Evolutionary conservation across 805 yeast genomes (phyloP).

Genomic region (Dipodascus albidus): DNA sequence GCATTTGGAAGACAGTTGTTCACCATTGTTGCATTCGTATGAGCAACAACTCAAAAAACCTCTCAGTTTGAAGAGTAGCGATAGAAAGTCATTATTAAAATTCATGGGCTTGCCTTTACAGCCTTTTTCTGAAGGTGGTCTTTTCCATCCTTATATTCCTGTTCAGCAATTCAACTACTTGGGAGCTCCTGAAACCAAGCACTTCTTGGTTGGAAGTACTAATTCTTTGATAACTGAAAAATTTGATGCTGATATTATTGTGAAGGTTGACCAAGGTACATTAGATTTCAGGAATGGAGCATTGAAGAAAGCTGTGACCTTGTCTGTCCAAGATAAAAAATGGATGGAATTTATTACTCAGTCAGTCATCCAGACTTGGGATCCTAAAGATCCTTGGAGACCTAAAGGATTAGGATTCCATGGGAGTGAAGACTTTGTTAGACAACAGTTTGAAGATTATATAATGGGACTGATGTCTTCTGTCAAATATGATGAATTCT

Average conservation of each 20-base stretch:
- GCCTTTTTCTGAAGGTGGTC: slow-evolving; percentile 72
- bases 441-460: slow-evolving; percentile 86
- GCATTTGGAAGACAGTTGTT: slow-evolving; percentile 64
- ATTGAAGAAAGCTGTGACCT: slow-evolving; percentile 34
- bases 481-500: slow-evolving; percentile 55
- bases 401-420: slow-evolving; percentile 38
- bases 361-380: slow-evolving; percentile 38
- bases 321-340: slow-evolving; percentile 54
- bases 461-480: slow-evolving; percentile 63
- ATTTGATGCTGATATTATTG: slow-evolving; percentile 53
- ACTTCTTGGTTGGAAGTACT: slow-evolving; percentile 77
- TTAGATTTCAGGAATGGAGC: slow-evolving; percentile 36
- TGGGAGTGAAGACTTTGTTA: slow-evolving; percentile 80
- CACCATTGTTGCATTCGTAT: slow-evolving; percentile 54
- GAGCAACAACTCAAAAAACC: slow-evolving; percentile 44
- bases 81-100: slow-evolving; percentile 60
- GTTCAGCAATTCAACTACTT: slow-evolving; percentile 80
- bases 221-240: slow-evolving; percentile 69
- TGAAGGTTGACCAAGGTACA: slow-evolving; percentile 35
- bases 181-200: slow-evolving; percentile 40
- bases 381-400: slow-evolving; percentile 28
- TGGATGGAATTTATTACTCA: slow-evolving; percentile 53
- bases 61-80: slow-evolving; percentile 61
- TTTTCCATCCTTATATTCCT: slow-evolving; percentile 91
- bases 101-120: slow-evolving; percentile 86